phyloP scores from a whole-genome alignment of 768 basidiomycete species.

The Suillus brevipes region DNA sequence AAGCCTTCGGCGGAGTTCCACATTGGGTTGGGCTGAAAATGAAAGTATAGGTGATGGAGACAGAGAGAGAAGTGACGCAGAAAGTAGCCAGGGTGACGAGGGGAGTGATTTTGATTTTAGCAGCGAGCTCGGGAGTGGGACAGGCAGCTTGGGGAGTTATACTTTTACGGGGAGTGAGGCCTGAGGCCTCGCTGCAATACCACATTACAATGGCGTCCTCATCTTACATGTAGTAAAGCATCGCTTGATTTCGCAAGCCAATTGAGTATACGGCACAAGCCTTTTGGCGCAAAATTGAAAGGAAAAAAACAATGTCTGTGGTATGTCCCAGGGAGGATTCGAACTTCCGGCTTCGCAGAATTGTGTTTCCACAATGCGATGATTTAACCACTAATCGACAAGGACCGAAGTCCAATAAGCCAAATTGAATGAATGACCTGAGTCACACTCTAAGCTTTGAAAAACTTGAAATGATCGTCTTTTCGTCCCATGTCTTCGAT shows the following conservation, averaged over 20 bases:
- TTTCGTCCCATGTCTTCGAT: background rate
- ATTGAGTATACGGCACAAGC: too few relatives aligned
- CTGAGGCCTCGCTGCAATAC: background rate
- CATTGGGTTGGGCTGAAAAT: slow-evolving; percentile 33
- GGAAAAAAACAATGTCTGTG: slow-evolving; percentile 4
- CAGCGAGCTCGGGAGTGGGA: slow-evolving; percentile 39
- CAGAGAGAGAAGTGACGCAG: slow-evolving; percentile 22
- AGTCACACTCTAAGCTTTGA: background rate
- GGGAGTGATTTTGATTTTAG: slow-evolving; percentile 63
- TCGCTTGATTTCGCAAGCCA: background rate
- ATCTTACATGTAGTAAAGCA: background rate
- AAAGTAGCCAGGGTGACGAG: slow-evolving; percentile 25
- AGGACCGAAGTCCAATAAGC: background rate
- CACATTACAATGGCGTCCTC: too few relatives aligned
- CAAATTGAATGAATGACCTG: background rate
- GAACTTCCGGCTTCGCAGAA: slow-evolving; percentile 10
- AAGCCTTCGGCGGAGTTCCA: slow-evolving; percentile 39
- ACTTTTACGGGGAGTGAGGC: slow-evolving; percentile 2
- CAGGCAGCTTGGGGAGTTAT: slow-evolving; percentile 31
- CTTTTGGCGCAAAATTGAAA: background rate
- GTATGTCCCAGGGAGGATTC: slow-evolving; percentile 9
- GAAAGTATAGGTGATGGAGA: slow-evolving; percentile 30
- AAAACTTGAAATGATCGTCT: background rate
- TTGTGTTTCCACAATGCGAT: slow-evolving; percentile 8
- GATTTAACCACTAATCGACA: slow-evolving; percentile 11